Percentiles rank a stretch among this genome's conserved stretches.
Evolutionary conservation across 352 stramenopile genomes (phyloP).

Genomic region (Phytophthora niederhauseri): DNA sequence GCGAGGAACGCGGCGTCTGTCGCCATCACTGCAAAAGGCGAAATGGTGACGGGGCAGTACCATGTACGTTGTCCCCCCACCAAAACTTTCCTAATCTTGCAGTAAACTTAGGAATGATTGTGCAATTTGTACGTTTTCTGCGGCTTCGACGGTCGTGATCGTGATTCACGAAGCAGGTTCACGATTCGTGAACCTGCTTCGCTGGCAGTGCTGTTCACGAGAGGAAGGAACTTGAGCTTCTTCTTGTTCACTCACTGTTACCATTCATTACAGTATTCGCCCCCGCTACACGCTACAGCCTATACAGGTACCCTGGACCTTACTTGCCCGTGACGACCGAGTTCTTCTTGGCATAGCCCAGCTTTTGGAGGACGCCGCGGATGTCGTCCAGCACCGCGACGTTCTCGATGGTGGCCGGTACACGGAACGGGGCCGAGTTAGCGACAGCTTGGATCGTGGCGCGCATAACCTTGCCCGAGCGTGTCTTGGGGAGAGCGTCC

Average conservation of each 20-base stretch:
- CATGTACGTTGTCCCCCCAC: no score
- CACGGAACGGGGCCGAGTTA: constrained; percentile 42
- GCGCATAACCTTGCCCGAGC: constrained; percentile 60
- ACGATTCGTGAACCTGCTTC: no score
- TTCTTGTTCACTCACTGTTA: constrained; percentile 13
- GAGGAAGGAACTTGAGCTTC: not conserved
- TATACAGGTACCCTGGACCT: constrained; percentile 3
- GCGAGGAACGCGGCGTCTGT: constrained; percentile 19
- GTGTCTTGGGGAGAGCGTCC: constrained; percentile 53
- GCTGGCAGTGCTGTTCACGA: not conserved
- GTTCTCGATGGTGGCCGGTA: constrained; percentile 65
- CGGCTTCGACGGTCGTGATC: no score
- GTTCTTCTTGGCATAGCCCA: constrained; percentile 54
- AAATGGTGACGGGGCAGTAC: not conserved
- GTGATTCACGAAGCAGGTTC: no score
- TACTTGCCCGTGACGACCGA: constrained; percentile 37
- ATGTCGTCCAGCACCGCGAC: constrained; percentile 48
- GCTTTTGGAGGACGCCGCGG: constrained; percentile 33
- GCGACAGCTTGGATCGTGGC: constrained; percentile 61
- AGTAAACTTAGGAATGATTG: constrained; percentile 15
- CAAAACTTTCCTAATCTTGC: no score
- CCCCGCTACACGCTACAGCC: not conserved
- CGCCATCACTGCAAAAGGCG: constrained; percentile 6
- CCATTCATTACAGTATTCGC: not conserved
- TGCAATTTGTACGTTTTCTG: not conserved